Base-by-base conservation (phyloP, 2,329 filamentous ascomycete genomes). In the Xylariaceae sp. region DNA sequence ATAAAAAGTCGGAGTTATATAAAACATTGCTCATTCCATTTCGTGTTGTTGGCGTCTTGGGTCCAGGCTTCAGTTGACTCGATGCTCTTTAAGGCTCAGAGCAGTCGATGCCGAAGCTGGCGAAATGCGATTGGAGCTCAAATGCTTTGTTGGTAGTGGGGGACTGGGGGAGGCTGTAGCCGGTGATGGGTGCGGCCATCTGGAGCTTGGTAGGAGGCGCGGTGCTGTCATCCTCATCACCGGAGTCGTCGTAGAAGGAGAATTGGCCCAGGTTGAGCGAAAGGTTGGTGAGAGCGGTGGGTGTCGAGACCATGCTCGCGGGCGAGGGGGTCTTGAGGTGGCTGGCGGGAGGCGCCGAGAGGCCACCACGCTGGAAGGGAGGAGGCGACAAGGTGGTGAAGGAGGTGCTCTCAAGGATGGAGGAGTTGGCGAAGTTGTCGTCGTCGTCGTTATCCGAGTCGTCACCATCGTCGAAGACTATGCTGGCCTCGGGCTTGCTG, bases 351-450 rank as follows among this genome's bases (percentile, higher is more conserved):
- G 41, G 41, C 13, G 71, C 64, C 0, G 75, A 73, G 37, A 69
- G 56, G 3, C 69, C 72, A 34, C 78, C 72, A 18, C 78, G 76
- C 61, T 76, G 76, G 49, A 76, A 75, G 0, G 82, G 82, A 0
- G 82, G 81, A 7, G 82, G 82, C 2, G 82, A 84, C 13, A 84
- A 71, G 47, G 80, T 81, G 17, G 74, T 69, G 59, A 76, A 79
- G 1, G 75, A 69, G 18, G 75, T 72, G 2, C 61, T 74, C 56
- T 83, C 81, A 0, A 77, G 77, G 5, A 72, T 67, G 2, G 79
- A 77, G 1, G 80, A 30, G 23, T 30, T 78, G n/a, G 82, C 82
- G 66, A 87, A 86, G 72, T 86, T 86, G 63, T 85, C 82, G 65
- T 86, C 83, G 61, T 86, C 82, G 52, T 85, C 82, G 52, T 75